These are phyloP conservation scores for Termitomyces titanicus DNA, from an alignment of 768 basidiomycete genomes.

Conservation along the genomic window DNA sequence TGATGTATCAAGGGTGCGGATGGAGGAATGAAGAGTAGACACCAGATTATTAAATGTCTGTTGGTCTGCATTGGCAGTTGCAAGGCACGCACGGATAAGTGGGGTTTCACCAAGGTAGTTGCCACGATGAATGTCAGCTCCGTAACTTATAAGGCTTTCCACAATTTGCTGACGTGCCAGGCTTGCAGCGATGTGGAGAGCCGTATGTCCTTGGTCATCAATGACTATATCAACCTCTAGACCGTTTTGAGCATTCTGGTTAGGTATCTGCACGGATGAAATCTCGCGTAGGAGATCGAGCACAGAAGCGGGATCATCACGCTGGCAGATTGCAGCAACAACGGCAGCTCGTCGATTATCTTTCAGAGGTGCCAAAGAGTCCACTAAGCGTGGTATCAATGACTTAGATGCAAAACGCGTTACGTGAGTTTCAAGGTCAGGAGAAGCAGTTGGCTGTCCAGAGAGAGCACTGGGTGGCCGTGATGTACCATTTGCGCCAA, in stretches of 20 bases:
- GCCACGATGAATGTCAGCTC: constrained; percentile 87
- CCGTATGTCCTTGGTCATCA: constrained; percentile 93
- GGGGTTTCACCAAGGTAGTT: constrained; percentile 95
- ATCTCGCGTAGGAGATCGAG: constrained; percentile 67
- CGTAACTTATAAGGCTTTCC: constrained; percentile 65
- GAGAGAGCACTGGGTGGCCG: constrained; percentile 43
- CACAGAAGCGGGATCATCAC: constrained; percentile 62
- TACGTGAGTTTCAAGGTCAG: constrained; percentile 41
- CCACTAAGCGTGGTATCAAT: constrained; percentile 44
- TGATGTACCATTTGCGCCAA: constrained; percentile 40
- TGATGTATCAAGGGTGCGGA: constrained; percentile 86
- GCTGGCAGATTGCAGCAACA: constrained; percentile 62
- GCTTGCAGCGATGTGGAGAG: constrained; percentile 90
- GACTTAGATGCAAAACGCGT: constrained; percentile 72
- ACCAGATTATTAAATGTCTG: constrained; percentile 73
- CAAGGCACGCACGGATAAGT: constrained; percentile 86
- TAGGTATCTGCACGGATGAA: constrained; percentile 39
- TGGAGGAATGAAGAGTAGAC: constrained; percentile 59
- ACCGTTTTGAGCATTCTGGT: constrained; percentile 19
- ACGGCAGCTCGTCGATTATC: constrained; percentile 59
- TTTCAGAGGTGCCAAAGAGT: constrained; percentile 49
- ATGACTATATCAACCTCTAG: constrained; percentile 79
- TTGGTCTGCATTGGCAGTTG: constrained; percentile 79
- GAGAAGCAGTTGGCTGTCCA: constrained; percentile 28
- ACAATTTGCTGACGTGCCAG: constrained; percentile 69